A percentile compares a stretch with the other conserved stretches of the same genome.
Evolutionary conservation across 106 monocot species (phyloP).

Genomic region (Ottelia alismoides): DNA sequence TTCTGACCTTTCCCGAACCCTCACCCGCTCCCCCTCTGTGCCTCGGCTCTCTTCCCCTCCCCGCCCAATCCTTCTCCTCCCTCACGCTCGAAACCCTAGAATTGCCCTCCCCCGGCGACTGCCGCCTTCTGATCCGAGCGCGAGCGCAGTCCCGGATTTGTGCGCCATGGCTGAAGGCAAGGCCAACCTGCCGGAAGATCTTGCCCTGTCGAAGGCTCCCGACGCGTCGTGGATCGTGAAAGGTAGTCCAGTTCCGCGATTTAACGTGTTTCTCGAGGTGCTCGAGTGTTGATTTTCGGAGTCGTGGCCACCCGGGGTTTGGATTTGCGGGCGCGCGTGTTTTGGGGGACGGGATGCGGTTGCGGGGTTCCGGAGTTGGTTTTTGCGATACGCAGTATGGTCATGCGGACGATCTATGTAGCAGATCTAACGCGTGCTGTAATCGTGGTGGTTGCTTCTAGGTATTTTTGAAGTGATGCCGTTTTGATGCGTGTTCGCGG

Average conservation of each 20-base stretch:
- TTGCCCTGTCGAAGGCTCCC: slow-evolving; percentile 17
- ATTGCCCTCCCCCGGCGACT: not conserved
- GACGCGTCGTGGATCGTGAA: slow-evolving; percentile 19
- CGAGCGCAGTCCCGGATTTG: not conserved
- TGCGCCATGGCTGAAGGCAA: slow-evolving; percentile 39
- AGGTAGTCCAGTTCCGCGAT: slow-evolving; percentile 7
- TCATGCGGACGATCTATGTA: too few relatives aligned
- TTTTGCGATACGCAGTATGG: too few relatives aligned
- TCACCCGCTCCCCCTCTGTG: not conserved
- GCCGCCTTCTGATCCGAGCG: not conserved
- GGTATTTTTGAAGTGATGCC: too few relatives aligned
- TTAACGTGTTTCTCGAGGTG: not conserved
- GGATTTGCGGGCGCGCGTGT: too few relatives aligned
- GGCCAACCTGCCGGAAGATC: slow-evolving; percentile 37
- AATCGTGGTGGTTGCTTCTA: too few relatives aligned
- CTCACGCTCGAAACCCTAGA: not conserved
- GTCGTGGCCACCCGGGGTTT: too few relatives aligned
- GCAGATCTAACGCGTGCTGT: too few relatives aligned
- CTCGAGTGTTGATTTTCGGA: too few relatives aligned
- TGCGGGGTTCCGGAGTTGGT: too few relatives aligned
- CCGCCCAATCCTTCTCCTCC: not conserved
- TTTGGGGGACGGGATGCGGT: too few relatives aligned
- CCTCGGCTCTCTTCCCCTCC: not conserved
- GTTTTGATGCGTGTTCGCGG: too few relatives aligned
- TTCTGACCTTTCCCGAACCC: too few relatives aligned